Evolutionary conservation across 1,139 yeast species (phyloP).

Genomic region (Yamadazyma kanchanaburiensis): DNA sequence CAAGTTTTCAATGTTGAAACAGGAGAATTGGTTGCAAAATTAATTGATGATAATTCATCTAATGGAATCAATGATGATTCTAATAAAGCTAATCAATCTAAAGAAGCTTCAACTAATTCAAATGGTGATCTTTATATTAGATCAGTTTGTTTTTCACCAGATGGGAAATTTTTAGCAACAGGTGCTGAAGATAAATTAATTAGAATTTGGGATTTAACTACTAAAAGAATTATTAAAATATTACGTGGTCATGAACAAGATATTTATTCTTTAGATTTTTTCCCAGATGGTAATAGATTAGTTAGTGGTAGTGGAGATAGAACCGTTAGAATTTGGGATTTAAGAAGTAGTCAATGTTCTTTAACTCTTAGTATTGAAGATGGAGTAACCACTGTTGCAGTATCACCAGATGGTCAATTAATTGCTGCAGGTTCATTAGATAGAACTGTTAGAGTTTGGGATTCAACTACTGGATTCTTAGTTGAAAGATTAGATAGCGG

Average conservation of each 20-base stretch:
- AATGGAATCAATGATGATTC: constrained; percentile 33
- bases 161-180: constrained; percentile 91
- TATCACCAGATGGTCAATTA: constrained; percentile 89
- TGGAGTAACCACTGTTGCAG: constrained; percentile 97
- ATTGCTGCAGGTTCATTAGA: constrained; percentile 97
- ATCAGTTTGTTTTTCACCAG: constrained; percentile 95
- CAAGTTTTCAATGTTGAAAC: constrained; percentile 92
- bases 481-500: constrained; percentile 94
- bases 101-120: constrained; percentile 33
- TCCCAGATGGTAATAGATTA: constrained; percentile 91
- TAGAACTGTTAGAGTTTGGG: constrained; percentile 97
- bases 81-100: constrained; percentile 21
- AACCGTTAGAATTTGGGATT: constrained; percentile 96
- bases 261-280: constrained; percentile 91
- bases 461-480: constrained; percentile 85
- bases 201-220: constrained; percentile 92
- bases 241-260: constrained; percentile 97
- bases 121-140: constrained; percentile 87
- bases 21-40: constrained; percentile 83
- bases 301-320: constrained; percentile 97
- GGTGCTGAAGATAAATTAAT: constrained; percentile 98
- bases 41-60: constrained; percentile 73
- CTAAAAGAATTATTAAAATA: constrained; percentile 82
- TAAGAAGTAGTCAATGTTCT: constrained; percentile 86
- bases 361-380: constrained; percentile 90